phyloP scores from a whole-genome alignment of 2,329 filamentous ascomycete species.

The Coniella lustricola region DNA sequence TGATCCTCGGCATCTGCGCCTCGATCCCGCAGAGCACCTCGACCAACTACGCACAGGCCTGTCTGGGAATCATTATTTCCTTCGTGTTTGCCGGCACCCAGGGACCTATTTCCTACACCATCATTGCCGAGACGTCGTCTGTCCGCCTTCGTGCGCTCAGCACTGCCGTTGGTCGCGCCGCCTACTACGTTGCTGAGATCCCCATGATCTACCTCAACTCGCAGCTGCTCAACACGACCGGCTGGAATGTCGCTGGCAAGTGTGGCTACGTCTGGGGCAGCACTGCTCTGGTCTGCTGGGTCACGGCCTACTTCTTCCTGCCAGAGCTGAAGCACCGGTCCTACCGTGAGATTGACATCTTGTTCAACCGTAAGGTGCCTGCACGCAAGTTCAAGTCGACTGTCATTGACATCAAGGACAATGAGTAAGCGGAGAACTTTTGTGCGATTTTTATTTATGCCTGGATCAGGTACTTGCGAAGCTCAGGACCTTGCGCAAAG shows the following conservation, averaged over 20 bases:
- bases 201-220: constrained; percentile 56
- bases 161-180: constrained; percentile 55
- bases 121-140: constrained; percentile 60
- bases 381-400: constrained; percentile 38
- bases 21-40: constrained; percentile 36
- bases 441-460: no score
- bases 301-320: constrained; percentile 35
- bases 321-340: constrained; percentile 38
- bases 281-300: constrained; percentile 33
- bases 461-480: no score
- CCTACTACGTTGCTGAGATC: constrained; percentile 59
- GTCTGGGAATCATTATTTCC: constrained; percentile 57
- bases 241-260: constrained; percentile 36
- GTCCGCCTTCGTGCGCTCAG: constrained; percentile 59
- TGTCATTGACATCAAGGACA: constrained; percentile 34
- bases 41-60: constrained; percentile 49
- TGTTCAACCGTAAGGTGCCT: constrained; percentile 35
- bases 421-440: constrained; percentile 26
- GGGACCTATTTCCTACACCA: constrained; percentile 58
- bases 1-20: constrained; percentile 53
- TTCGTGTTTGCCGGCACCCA: constrained; percentile 57
- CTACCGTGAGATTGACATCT: constrained; percentile 37
- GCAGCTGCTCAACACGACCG: constrained; percentile 53
- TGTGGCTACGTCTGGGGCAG: constrained; percentile 41
- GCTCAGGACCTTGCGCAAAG: no score